Percentiles rank a stretch among this genome's conserved stretches.
phyloP scores from a whole-genome alignment of 495 filamentous ascomycete species.

The Talaromyces proteolyticus region DNA sequence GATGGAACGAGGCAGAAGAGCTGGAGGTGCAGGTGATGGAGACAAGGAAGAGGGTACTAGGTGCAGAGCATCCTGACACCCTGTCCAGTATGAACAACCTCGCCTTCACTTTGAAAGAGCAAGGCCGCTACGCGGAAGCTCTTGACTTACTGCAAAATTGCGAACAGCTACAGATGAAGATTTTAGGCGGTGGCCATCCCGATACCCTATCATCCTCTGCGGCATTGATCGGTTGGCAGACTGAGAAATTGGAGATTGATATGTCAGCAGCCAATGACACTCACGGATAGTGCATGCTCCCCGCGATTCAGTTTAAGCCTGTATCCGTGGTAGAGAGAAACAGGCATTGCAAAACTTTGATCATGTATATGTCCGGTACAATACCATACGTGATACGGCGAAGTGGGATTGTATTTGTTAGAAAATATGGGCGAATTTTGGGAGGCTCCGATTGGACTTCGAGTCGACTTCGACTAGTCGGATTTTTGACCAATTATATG shows the following conservation, averaged over 20 bases:
- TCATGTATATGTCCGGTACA: slow-evolving; percentile 2
- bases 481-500: too few species aligned
- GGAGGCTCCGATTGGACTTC: too few species aligned
- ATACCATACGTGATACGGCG: slow-evolving; percentile 4
- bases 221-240: slow-evolving; percentile 4
- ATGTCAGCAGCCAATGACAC: slow-evolving; percentile 1
- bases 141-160: slow-evolving; percentile 10
- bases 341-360: background rate
- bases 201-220: slow-evolving; percentile 8
- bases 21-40: too few species aligned
- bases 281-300: slow-evolving; percentile 3
- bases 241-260: slow-evolving; percentile 5
- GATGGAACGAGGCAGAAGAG: too few species aligned
- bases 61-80: too few species aligned
- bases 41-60: too few species aligned
- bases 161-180: slow-evolving; percentile 6
- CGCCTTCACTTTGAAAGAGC: slow-evolving; percentile 10
- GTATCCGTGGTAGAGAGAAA: slow-evolving; percentile 3
- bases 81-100: too few species aligned
- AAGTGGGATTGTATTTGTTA: slow-evolving; percentile 1
- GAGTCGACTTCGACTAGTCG: too few species aligned
- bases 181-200: too few species aligned
- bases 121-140: slow-evolving; percentile 14
- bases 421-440: too few species aligned
- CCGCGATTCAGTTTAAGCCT: background rate